A percentile compares a stretch with the other conserved stretches of the same genome.
Conservation (phyloP, 768 basidiomycete species). For the Tulasnella sp. region DNA sequence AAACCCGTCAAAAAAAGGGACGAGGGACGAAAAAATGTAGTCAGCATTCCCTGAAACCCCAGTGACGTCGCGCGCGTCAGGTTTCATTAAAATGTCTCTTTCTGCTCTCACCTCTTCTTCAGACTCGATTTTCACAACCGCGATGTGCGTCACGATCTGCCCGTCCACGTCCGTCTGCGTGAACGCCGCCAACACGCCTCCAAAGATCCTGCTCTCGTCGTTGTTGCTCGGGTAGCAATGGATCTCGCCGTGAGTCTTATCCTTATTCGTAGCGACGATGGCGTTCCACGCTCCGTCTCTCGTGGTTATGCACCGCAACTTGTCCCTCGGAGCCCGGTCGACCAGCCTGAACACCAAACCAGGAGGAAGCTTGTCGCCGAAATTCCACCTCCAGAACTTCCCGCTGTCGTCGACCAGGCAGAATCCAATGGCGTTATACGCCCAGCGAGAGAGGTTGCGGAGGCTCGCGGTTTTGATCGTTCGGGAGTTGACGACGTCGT, state of each 20-base stretch:
- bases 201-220: constrained; percentile 2
- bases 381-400: constrained; percentile 7
- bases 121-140: neutral
- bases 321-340: neutral
- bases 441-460: neutral
- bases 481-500: neutral
- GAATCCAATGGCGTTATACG: constrained; percentile 5
- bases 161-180: neutral
- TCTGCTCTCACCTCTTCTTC: constrained; percentile 4
- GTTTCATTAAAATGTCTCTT: neutral
- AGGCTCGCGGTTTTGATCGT: neutral
- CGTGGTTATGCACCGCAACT: neutral
- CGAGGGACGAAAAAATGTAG: neutral
- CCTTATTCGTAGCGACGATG: constrained; percentile 2
- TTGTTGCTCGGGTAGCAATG: constrained; percentile 4
- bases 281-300: constrained; percentile 7
- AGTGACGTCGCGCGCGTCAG: neutral
- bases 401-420: constrained; percentile 5
- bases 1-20: too few relatives aligned
- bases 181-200: neutral
- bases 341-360: constrained; percentile 1
- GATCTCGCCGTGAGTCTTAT: neutral
- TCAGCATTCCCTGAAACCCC: neutral
- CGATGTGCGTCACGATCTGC: neutral
- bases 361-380: neutral